Evolutionary conservation across 163 green algal species (phyloP), one percentile per base, ranked within the genome.

Genomic region (Trebouxiophyceae sp.): DNA sequence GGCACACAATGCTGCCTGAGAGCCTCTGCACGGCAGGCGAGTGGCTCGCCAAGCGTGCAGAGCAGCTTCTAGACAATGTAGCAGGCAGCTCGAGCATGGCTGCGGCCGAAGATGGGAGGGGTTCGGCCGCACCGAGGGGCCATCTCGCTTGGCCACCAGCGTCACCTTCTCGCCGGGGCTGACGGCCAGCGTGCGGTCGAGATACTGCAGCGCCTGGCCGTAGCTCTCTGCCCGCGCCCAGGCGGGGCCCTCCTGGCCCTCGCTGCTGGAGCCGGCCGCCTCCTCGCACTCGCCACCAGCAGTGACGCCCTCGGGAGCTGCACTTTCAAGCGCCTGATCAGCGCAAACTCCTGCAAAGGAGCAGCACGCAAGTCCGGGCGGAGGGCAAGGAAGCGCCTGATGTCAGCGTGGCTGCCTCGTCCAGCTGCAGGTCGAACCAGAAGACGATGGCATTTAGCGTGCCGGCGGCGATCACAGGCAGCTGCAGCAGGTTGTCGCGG

Each of bases 381-480:
- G n/a, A n/a, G n/a, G n/a, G n/a, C n/a, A n/a, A n/a, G n/a, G n/a
- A 31, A 4, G 62, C 46, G 19, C 33, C 63, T 62, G 54, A 33
- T 22, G 54, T 55, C 5, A 60, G 45, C 22, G 30, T 54, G 56
- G 27, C 72, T 12, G 87, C 58, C 3, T 89, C 80, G 65, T 94
- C 86, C 45, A 94, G 70, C 57, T 91, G 81, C 23, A 96, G 74
- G 60, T 95, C 88, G 65, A 91, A 93, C 89, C 89, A 96, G 62
- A 93, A 91, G 8, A 75, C 72, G 6, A 95, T 77, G 4, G 82
- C 87, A 57, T 96, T 96, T 33, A 96, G 63, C 16, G 75, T 62
- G 1, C 88, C 88, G 47, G 45, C 39, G 1, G 57, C 45, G 19
- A 83, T 66, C 6, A 83, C 70, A 54, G 83, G 65, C 54, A 87